Conservation (phyloP, 352 stramenopile genomes). For the Pythium myriotylum region DNA sequence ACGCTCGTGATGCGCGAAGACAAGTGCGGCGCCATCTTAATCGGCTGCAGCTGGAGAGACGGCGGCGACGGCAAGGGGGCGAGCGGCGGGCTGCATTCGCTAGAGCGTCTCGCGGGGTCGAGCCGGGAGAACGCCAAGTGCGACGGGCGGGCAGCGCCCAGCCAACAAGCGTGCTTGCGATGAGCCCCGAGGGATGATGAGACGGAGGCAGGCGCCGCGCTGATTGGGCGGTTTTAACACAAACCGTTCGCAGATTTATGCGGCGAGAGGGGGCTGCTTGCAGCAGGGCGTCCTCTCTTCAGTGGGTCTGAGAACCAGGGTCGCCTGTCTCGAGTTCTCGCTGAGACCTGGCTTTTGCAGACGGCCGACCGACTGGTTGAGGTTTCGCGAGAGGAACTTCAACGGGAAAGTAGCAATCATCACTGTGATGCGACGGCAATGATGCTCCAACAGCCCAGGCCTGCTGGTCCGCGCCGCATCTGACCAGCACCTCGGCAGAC, state of each 20-base stretch:
- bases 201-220: background rate
- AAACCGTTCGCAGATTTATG: slow-evolving; percentile 15
- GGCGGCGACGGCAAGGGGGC: background rate
- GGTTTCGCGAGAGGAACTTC: too few species aligned
- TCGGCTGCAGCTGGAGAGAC: background rate
- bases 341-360: background rate
- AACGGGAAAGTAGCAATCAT: too few species aligned
- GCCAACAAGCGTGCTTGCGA: background rate
- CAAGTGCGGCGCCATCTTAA: slow-evolving; percentile 18
- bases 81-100: background rate
- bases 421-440: too few species aligned
- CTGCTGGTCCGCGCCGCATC: too few species aligned
- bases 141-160: slow-evolving; percentile 2
- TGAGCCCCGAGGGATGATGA: slow-evolving; percentile 15
- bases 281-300: background rate
- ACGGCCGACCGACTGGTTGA: too few species aligned
- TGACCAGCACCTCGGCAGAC: too few species aligned
- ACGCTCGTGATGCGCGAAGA: slow-evolving; percentile 54
- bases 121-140: slow-evolving; percentile 16
- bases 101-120: background rate
- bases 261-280: slow-evolving; percentile 7
- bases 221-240: slow-evolving; percentile 25
- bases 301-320: slow-evolving; percentile 6
- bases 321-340: too few species aligned
- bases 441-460: too few species aligned